phyloP scores from a whole-genome alignment of 257 asterid species.

The Lavandula angustifolia region DNA sequence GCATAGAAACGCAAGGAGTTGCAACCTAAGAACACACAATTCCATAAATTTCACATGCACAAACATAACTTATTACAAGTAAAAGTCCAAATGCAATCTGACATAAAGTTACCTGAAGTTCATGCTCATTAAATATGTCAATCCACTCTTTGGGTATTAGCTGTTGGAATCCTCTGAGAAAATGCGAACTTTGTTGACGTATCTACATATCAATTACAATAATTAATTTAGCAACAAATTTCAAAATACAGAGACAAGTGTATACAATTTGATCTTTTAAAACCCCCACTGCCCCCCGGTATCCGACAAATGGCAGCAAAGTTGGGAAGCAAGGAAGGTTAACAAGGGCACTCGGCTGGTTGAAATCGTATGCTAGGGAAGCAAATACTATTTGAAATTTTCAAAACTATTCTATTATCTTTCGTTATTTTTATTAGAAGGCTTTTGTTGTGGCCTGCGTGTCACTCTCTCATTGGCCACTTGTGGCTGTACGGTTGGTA shows the following conservation, averaged over 20 bases:
- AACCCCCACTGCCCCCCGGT: no score
- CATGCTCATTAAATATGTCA: slow-evolving; percentile 97
- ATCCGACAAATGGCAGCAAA: no score
- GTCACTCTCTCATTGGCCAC: no score
- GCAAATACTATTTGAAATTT: no score
- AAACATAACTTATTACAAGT: neutral
- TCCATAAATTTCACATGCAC: slow-evolving; percentile 7
- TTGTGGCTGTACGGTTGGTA: no score
- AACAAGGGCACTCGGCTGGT: no score
- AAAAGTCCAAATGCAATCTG: neutral
- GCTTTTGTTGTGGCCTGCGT: no score
- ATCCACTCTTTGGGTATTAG: slow-evolving; percentile 88
- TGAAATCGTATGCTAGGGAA: no score
- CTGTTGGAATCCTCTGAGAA: slow-evolving; percentile 91
- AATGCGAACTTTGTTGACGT: slow-evolving; percentile 91
- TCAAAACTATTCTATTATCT: no score
- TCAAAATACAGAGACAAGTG: slow-evolving; percentile 17
- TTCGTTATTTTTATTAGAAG: no score
- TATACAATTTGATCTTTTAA: neutral
- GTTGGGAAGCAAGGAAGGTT: no score
- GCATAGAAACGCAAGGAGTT: neutral
- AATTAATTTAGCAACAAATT: slow-evolving; percentile 22
- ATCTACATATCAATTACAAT: slow-evolving; percentile 54
- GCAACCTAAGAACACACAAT: neutral
- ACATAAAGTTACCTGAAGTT: slow-evolving; percentile 74